Conservation (phyloP, 2,329 filamentous ascomycete genomes). For the Cordyceps pruinosa region DNA sequence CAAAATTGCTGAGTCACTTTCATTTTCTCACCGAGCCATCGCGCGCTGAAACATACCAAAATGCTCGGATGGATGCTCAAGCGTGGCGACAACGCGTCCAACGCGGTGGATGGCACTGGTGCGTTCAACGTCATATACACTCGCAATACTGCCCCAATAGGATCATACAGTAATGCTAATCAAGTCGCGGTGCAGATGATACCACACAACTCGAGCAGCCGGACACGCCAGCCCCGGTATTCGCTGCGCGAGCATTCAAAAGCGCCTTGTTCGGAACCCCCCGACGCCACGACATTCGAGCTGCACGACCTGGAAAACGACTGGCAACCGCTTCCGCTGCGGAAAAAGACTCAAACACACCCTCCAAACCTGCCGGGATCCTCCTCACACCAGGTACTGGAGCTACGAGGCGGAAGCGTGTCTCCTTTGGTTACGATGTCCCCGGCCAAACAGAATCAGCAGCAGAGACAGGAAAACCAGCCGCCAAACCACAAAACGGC, state of each 20-base stretch:
- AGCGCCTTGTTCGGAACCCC: conserved; percentile 58
- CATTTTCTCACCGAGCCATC: neutral
- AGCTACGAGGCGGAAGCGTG: conserved; percentile 54
- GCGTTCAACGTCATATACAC: conserved; percentile 9
- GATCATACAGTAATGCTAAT: neutral
- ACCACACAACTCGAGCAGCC: conserved; percentile 48
- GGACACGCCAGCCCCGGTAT: conserved; percentile 60
- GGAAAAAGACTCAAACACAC: conserved; percentile 34
- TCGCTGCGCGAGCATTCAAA: conserved; percentile 58
- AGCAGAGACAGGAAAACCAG: conserved; percentile 27
- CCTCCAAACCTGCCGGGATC: conserved; percentile 49
- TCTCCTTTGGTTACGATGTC: conserved; percentile 57
- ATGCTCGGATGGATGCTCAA: conserved; percentile 58
- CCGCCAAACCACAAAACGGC: conserved; percentile 20
- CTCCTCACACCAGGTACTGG: conserved; percentile 58
- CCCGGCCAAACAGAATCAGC: conserved; percentile 29
- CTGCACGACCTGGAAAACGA: conserved; percentile 18
- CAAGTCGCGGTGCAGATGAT: conserved; percentile 22
- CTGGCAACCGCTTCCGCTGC: conserved; percentile 19
- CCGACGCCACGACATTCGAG: conserved; percentile 28
- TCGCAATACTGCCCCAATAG: neutral
- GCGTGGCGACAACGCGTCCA: conserved; percentile 34
- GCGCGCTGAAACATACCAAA: neutral
- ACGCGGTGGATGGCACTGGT: conserved; percentile 25
- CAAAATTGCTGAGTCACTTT: neutral